Evolutionary conservation across 2,329 filamentous ascomycete species (phyloP), one percentile per base, ranked within the genome.

Genomic region (Zymoseptoria crescenta): DNA sequence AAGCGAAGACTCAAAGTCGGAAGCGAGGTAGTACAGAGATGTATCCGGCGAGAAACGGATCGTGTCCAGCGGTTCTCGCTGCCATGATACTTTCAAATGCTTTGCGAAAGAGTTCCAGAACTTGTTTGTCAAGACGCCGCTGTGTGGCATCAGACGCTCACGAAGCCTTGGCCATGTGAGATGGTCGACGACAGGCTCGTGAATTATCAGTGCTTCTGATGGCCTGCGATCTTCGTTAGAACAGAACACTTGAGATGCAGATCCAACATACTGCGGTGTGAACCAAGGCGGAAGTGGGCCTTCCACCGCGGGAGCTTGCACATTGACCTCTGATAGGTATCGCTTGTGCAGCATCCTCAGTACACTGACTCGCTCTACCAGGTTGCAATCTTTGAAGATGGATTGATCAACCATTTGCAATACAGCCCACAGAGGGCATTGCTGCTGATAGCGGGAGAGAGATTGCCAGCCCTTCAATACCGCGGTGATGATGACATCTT

Each of bases 101-200:
- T 59, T 56, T 4, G 59, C 58, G 51, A 59, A 65, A 16, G 60
- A 51, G 5, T 57, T 54, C 64, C 64, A 65, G 35, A 65, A 65
- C 29, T 61, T 64, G 54, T 65, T 65, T 20, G 64, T 65, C 24
- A 65, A 55, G 45, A 62, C 57, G 28, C 51, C 48, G 7, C 49
- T 45, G 10, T 60, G 56, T 19, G 62, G 59, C 49, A 65, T 62
- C 16, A 65, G 45, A 13, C 64, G 59, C 41, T 64, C 64, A 51
- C 64, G 51, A 0, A 65, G 55, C 45, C 58, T 56, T 6, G 64
- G 64, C 64, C 64, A 65, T 10, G 64, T 62, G 10, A 65, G 54
- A 49, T 65, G 64, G 49, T 65, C 64, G n/a, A 65, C 64, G 4
- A 65, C 64, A 1, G 64, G 62, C 51, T 64, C 62, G 54, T 65